A percentile compares a stretch with the other conserved stretches of the same genome.
phyloP scores from a whole-genome alignment of 768 basidiomycete species.

The Sarcomyxa edulis region DNA sequence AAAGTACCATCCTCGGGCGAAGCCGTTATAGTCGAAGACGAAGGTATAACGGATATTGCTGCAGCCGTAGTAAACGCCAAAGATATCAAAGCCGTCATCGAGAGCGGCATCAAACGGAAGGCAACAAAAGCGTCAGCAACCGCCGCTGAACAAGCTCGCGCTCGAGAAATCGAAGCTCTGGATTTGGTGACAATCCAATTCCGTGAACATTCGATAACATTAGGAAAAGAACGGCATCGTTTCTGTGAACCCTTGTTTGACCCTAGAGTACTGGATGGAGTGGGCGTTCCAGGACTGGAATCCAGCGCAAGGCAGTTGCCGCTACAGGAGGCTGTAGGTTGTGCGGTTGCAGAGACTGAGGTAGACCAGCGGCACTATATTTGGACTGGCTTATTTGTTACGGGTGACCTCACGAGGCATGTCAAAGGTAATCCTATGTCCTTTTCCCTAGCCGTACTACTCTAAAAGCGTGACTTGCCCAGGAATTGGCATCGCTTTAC shows the following conservation, averaged over 20 bases:
- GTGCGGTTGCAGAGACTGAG: slow-evolving; percentile 56
- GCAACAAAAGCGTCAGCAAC: slow-evolving; percentile 64
- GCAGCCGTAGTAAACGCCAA: slow-evolving; percentile 88
- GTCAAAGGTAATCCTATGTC: slow-evolving; percentile 53
- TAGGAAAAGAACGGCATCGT: slow-evolving; percentile 86
- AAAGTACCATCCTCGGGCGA: slow-evolving; percentile 75
- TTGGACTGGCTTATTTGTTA: slow-evolving; percentile 77
- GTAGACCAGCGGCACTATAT: slow-evolving; percentile 65
- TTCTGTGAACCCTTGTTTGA: slow-evolving; percentile 91
- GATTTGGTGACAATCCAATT: slow-evolving; percentile 79
- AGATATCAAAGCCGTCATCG: slow-evolving; percentile 85
- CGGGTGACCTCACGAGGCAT: slow-evolving; percentile 67
- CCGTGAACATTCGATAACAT: slow-evolving; percentile 59
- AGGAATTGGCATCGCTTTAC: slow-evolving; percentile 67
- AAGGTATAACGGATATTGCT: slow-evolving; percentile 86
- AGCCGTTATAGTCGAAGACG: slow-evolving; percentile 57
- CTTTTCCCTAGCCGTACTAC: background rate
- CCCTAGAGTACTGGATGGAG: slow-evolving; percentile 46
- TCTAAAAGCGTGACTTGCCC: slow-evolving; percentile 5
- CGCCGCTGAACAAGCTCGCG: slow-evolving; percentile 77
- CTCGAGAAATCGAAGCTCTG: slow-evolving; percentile 76
- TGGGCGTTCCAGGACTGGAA: slow-evolving; percentile 21
- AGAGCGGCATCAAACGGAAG: slow-evolving; percentile 77
- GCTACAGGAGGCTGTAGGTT: slow-evolving; percentile 64
- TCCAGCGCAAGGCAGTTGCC: slow-evolving; percentile 29